Evolutionary conservation across 371 early-diverging fungal genomes (phyloP), one percentile per base, ranked within the genome.

Genomic region (Mucor racemosus): DNA sequence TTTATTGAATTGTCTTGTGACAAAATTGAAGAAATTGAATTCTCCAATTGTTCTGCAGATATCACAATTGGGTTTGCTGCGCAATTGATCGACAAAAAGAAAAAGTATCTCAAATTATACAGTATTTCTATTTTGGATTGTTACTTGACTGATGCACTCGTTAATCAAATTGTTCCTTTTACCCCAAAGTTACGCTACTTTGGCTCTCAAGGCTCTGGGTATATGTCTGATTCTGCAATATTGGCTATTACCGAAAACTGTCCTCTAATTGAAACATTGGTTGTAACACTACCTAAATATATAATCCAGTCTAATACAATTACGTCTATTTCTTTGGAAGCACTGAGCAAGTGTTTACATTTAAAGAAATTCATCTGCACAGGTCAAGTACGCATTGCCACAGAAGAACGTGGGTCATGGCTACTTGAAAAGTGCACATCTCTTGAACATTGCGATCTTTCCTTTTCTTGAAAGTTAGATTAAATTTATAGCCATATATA

Each of bases 271-370:
- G 67, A 71, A 35, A 11, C 40, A 21, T n/a, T 71, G 4, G 34
- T 66, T 35, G 56, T 71, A 0, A 67, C 66, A 21, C 39, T 71
- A 14, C 72, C 72, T 1, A 42, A 48, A 11, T 40, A 66, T 42
- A 60, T 71, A 17, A 54, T 66, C 0, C 72, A 71, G 42, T 62
- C 66, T 19, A 71, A 71, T 19, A 71, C 66, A 13, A 64, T 71
- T 44, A 71, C 72, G 4, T 31, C 44, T 33, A 35, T 4, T 5
- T 62, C 71, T 0, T 42, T 71, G 53, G 39, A 56, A 13, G 41
- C 59, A 8, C 50, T 71, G 21, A 35, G 60, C 14, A 58, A 60
- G 39, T 67, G 60, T 39, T 34, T 17, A 15, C n/a, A 42, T 35
- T n/a, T 71, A 54, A 62, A 42, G 17, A 54, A 53, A 11, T 54